Percentiles rank a stretch among this genome's conserved stretches.
phyloP scores from a whole-genome alignment of 2,329 filamentous ascomycete genomes.

The Onygenales sp. region DNA sequence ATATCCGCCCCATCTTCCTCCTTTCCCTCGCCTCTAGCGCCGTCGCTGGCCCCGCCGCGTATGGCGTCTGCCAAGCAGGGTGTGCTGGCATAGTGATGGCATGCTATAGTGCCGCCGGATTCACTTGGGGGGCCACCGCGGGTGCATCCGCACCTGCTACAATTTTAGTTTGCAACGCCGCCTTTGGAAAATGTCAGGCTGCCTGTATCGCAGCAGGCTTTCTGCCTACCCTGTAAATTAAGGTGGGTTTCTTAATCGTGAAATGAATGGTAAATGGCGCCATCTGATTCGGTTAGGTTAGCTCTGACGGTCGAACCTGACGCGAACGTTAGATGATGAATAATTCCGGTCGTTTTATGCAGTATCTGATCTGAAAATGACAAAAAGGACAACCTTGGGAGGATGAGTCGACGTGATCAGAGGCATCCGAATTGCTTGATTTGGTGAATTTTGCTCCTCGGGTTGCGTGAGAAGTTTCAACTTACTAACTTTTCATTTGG shows the following conservation, averaged over 20 bases:
- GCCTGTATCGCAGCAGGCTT: conserved; percentile 32
- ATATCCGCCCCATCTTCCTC: not conserved
- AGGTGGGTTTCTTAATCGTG: not conserved
- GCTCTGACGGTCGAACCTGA: not conserved
- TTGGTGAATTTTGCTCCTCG: too few relatives aligned
- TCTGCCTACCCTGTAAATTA: conserved; percentile 22
- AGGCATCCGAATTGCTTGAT: too few relatives aligned
- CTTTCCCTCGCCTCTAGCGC: not conserved
- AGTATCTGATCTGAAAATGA: too few relatives aligned
- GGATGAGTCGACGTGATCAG: too few relatives aligned
- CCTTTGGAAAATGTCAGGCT: conserved; percentile 38
- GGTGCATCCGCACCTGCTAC: conserved; percentile 31
- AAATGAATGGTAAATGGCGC: not conserved
- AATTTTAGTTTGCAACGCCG: conserved; percentile 36
- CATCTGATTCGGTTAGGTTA: too few relatives aligned
- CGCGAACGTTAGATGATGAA: not conserved
- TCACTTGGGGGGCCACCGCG: conserved; percentile 32
- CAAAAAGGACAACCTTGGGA: too few relatives aligned
- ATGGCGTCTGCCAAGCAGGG: conserved; percentile 40
- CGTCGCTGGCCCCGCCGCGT: conserved; percentile 16
- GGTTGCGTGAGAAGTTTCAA: too few relatives aligned
- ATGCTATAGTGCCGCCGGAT: conserved; percentile 38
- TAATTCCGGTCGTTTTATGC: too few relatives aligned
- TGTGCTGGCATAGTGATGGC: conserved; percentile 37
- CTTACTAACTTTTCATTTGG: too few relatives aligned